Base-by-base conservation (phyloP, 306 rosid genomes). In the Dalbergia oliveri region DNA sequence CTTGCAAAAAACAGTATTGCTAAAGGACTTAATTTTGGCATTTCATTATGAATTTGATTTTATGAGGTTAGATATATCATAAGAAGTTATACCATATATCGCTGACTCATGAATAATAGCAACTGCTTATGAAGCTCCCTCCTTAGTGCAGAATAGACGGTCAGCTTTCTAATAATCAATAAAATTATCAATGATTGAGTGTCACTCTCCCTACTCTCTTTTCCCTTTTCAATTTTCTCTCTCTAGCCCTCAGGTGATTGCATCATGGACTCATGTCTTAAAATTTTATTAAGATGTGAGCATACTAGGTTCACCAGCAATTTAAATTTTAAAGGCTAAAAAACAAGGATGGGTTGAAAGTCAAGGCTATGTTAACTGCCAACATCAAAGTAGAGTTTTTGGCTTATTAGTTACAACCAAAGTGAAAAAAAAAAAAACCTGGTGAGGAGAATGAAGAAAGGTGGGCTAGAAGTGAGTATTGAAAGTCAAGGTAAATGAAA, bases 341-440 rank as follows among this genome's bases (percentile, higher is more conserved):
- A 37, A 39, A 23, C 64, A 73, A 37, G 7, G 77, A 39, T 51
- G 41, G 43, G 14, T 31, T 26, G 45, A 74, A 41, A 75, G 16
- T 19, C 33, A 63, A 61, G 70, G 70, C 11, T 45, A 45, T 26
- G 16, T 5, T 26, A 44, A 39, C 10, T 13, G 51, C 51, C 19
- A 47, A 66, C 10, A 37, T 26, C 31, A 31, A 39, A 66, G 51
- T 51, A 16, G 16, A 35, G 39, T 4, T 15, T 39, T 35, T 26
- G 31, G 31, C 1, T 26, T 26, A 26, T 16, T 8, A 13, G 31
- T 66, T 18, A 4, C 15, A 66, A 54, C 56, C 56, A 50, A 50
- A 50, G 56, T 26, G 31, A 26, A 26, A 26, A 11, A 12, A 5
- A n/a, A 50, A 43, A 54, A 14, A 31, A 35, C 11, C 68, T 34